Percentiles rank a stretch among this genome's conserved stretches.
Evolutionary conservation across 2,329 filamentous ascomycete species (phyloP).

Genomic region (Aspergillus sp.): DNA sequence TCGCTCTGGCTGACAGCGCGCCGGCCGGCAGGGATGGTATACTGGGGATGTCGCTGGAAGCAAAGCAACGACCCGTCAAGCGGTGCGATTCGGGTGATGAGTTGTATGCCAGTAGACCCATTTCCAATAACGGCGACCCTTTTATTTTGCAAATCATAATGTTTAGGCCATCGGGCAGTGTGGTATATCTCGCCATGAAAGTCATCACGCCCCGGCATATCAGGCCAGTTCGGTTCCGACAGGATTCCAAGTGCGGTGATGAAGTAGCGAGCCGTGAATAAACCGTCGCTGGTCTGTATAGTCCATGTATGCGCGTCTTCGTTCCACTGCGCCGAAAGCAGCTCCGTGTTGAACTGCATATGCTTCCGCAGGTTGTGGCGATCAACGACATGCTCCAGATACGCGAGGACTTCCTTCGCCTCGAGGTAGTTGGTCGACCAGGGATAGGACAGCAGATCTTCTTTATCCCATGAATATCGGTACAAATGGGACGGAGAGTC

Average conservation of each 20-base stretch:
- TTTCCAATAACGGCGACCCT: constrained; percentile 49
- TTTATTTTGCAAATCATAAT: neutral
- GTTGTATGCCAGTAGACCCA: constrained; percentile 29
- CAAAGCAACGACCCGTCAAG: constrained; percentile 27
- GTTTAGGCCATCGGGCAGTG: constrained; percentile 24
- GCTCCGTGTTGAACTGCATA: constrained; percentile 44
- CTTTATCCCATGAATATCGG: constrained; percentile 24
- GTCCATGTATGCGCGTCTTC: constrained; percentile 30
- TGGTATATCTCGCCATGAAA: constrained; percentile 44
- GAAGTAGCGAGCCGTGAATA: constrained; percentile 32
- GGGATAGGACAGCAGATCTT: constrained; percentile 29
- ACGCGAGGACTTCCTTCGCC: constrained; percentile 35
- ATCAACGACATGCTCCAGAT: constrained; percentile 34
- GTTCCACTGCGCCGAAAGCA: constrained; percentile 36
- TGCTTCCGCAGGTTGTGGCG: constrained; percentile 35
- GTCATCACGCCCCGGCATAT: constrained; percentile 36
- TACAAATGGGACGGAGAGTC: constrained; percentile 52
- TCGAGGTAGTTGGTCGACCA: constrained; percentile 39
- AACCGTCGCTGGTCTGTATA: neutral
- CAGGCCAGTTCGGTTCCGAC: constrained; percentile 38
- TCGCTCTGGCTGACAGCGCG: constrained; percentile 24
- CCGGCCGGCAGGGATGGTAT: constrained; percentile 35
- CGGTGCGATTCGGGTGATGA: constrained; percentile 27
- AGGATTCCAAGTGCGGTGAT: constrained; percentile 41
- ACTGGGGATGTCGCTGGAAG: constrained; percentile 41